phyloP scores from a whole-genome alignment of 345 rosid species.

The Aquilaria yunnanensis region DNA sequence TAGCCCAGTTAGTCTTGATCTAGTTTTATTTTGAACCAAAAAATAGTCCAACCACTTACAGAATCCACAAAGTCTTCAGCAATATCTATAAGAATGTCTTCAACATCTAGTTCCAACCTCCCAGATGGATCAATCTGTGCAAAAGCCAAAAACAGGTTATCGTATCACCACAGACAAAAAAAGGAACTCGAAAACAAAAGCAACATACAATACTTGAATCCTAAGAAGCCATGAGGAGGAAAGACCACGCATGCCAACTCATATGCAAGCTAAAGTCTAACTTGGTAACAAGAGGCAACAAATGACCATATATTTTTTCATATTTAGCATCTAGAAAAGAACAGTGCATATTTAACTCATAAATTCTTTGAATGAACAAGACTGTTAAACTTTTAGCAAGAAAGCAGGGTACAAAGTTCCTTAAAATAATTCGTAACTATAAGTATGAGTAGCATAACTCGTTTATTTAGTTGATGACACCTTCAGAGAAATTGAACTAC shows the following conservation, averaged over 20 bases:
- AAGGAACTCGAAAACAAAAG: neutral
- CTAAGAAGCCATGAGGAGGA: neutral
- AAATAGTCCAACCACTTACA: slow-evolving; percentile 43
- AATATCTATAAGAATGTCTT: slow-evolving; percentile 84
- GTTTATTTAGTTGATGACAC: too few relatives aligned
- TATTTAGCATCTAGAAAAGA: too few relatives aligned
- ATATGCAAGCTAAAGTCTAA: neutral
- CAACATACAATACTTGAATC: too few relatives aligned
- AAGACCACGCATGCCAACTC: neutral
- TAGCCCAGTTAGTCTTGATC: too few relatives aligned
- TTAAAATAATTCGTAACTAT: neutral
- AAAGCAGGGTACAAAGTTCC: neutral
- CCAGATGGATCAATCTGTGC: slow-evolving; percentile 84
- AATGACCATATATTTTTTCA: too few relatives aligned
- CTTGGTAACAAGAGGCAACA: too few relatives aligned
- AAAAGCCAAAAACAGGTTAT: slow-evolving; percentile 5
- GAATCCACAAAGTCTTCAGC: slow-evolving; percentile 95
- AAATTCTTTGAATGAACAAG: too few relatives aligned
- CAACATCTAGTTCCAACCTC: slow-evolving; percentile 90
- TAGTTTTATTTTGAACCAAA: slow-evolving; percentile 1
- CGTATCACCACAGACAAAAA: neutral
- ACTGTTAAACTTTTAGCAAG: too few relatives aligned
- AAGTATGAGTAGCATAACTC: neutral
- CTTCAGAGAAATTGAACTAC: too few relatives aligned
- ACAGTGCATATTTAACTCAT: too few relatives aligned